Evolutionary conservation across 2,329 filamentous ascomycete species (phyloP).

Genomic region (Balansia obtecta): DNA sequence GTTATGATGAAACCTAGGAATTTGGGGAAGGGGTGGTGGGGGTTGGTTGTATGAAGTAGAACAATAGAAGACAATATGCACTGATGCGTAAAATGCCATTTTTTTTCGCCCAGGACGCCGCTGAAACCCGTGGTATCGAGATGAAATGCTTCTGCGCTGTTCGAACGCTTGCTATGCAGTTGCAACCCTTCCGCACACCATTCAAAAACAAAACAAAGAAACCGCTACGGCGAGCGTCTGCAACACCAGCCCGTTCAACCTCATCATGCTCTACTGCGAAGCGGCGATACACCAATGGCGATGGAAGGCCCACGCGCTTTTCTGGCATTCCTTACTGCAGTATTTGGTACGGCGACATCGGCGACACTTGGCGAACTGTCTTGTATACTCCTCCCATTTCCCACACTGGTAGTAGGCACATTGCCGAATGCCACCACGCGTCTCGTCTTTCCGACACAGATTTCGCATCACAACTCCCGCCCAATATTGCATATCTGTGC

Average conservation of each 20-base stretch:
- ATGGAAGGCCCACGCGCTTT: constrained; percentile 96
- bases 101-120: constrained; percentile 14
- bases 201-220: constrained; percentile 16
- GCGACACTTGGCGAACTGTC: constrained; percentile 96
- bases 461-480: constrained; percentile 98
- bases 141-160: constrained; percentile 28
- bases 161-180: constrained; percentile 31
- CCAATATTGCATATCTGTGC: constrained; percentile 99
- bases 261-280: constrained; percentile 28
- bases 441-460: constrained; percentile 94
- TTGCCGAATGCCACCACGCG: constrained; percentile 83
- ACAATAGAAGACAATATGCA: constrained; percentile 5
- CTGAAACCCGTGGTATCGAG: constrained; percentile 31
- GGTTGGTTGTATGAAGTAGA: background rate
- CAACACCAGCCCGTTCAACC: constrained; percentile 5
- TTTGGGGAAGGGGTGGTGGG: background rate
- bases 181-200: constrained; percentile 18
- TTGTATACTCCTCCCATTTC: constrained; percentile 94
- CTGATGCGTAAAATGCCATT: constrained; percentile 9
- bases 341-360: constrained; percentile 95
- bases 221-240: constrained; percentile 7
- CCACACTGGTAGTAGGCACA: constrained; percentile 97
- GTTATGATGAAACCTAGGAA: constrained; percentile 1
- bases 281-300: constrained; percentile 92
- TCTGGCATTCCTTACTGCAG: constrained; percentile 99